Conservation (phyloP, 805 yeast genomes). For the Wickerhamiella nectarea region DNA sequence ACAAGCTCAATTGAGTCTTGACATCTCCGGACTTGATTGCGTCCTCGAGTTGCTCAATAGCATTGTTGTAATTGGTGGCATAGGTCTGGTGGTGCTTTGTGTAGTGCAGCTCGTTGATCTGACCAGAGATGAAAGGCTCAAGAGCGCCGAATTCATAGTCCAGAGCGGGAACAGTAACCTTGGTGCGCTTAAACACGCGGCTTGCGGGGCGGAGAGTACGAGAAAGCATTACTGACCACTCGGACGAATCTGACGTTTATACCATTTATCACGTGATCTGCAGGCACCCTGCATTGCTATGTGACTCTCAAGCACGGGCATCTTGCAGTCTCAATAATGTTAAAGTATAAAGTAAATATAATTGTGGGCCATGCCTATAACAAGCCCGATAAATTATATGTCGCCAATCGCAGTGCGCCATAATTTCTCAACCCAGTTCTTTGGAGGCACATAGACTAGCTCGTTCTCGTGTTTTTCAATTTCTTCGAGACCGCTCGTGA, state of each 20-base stretch:
- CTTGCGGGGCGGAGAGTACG: not conserved
- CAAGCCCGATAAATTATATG: too few relatives aligned
- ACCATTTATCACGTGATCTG: not conserved
- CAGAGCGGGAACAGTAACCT: constrained; percentile 66
- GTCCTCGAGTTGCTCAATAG: constrained; percentile 56
- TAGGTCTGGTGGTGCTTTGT: constrained; percentile 87
- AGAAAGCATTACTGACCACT: not conserved
- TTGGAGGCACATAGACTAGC: constrained; percentile 13
- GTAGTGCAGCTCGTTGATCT: constrained; percentile 75
- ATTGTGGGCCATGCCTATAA: too few relatives aligned
- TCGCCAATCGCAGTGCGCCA: constrained; percentile 9
- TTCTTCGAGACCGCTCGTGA: constrained; percentile 43
- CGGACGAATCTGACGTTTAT: too few relatives aligned
- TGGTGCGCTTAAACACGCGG: constrained; percentile 32
- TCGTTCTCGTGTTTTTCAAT: constrained; percentile 42
- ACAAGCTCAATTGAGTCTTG: constrained; percentile 43
- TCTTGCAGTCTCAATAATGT: too few relatives aligned
- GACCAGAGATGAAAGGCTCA: constrained; percentile 76
- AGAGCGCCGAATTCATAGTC: constrained; percentile 74
- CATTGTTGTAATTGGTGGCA: constrained; percentile 71
- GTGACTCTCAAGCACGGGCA: too few relatives aligned
- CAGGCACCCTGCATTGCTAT: not conserved
- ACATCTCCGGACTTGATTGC: constrained; percentile 48
- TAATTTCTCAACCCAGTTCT: constrained; percentile 48
- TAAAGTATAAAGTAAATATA: too few relatives aligned